Evolutionary conservation across 108 stramenopile species (phyloP).

Genomic region (Cyclotella sp.): DNA sequence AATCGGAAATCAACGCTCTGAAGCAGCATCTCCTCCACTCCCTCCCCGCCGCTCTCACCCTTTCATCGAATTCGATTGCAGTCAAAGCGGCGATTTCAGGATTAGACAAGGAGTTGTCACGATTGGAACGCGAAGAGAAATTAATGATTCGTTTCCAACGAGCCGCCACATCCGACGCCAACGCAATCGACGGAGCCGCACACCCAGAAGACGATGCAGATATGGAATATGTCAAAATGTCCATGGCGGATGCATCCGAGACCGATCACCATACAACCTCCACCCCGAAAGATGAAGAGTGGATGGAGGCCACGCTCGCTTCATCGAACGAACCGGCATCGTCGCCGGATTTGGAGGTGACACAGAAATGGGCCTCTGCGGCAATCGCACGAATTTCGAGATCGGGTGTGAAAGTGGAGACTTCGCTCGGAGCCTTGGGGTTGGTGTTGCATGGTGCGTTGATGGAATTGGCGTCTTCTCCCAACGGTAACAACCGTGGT

Average conservation of each 20-base stretch:
- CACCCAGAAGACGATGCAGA: conserved; percentile 28
- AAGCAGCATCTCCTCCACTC: conserved; percentile 34
- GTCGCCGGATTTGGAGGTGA: conserved; percentile 21
- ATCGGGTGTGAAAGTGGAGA: conserved; percentile 43
- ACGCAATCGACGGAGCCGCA: neutral
- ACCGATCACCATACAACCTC: neutral
- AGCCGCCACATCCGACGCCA: conserved; percentile 2
- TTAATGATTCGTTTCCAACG: conserved; percentile 58
- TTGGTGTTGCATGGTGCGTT: conserved; percentile 72
- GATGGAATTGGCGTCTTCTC: conserved; percentile 43
- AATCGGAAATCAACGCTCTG: conserved; percentile 43
- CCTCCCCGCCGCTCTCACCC: conserved; percentile 23
- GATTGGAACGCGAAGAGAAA: conserved; percentile 69
- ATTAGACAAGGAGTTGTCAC: conserved; percentile 64
- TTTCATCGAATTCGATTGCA: conserved; percentile 53
- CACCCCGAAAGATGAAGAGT: conserved; percentile 52
- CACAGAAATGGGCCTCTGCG: conserved; percentile 52
- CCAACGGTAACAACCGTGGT: conserved; percentile 1
- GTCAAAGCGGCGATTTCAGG: conserved; percentile 68
- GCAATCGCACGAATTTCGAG: conserved; percentile 60
- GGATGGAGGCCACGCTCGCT: conserved; percentile 1
- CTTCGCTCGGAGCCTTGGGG: conserved; percentile 71
- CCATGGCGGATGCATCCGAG: conserved; percentile 31
- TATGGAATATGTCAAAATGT: conserved; percentile 47
- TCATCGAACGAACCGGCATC: conserved; percentile 8